Evolutionary conservation across 1,139 yeast species (phyloP).

Genomic region (Pichia sp.): DNA sequence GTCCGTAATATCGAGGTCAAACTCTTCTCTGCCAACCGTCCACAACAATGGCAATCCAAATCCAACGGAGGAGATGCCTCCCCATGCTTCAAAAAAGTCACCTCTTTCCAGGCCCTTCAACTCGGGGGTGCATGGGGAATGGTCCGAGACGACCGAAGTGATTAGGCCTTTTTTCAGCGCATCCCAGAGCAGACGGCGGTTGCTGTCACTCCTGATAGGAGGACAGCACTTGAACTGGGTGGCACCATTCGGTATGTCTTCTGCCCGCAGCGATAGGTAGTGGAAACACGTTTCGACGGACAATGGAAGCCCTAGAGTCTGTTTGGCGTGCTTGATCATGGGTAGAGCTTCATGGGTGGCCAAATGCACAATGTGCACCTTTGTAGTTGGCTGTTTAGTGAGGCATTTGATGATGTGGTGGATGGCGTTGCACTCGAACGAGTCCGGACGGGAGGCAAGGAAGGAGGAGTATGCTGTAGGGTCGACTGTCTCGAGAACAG

Average conservation of each 20-base stretch:
- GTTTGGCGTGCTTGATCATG: slow-evolving; percentile 58
- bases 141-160: slow-evolving; percentile 89
- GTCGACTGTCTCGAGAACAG: slow-evolving; percentile 41
- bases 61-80: slow-evolving; percentile 94
- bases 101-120: slow-evolving; percentile 77
- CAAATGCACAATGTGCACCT: slow-evolving; percentile 82
- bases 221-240: slow-evolving; percentile 94
- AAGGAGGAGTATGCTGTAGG: slow-evolving; percentile 72
- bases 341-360: slow-evolving; percentile 84
- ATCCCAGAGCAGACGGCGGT: slow-evolving; percentile 69
- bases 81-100: slow-evolving; percentile 92
- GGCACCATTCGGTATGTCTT: slow-evolving; percentile 65
- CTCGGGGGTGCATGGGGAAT: slow-evolving; percentile 93
- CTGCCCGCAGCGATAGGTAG: slow-evolving; percentile 72
- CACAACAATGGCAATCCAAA: slow-evolving; percentile 77
- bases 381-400: slow-evolving; percentile 55
- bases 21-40: slow-evolving; percentile 61
- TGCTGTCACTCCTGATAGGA: slow-evolving; percentile 74
- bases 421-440: slow-evolving; percentile 81
- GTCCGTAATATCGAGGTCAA: slow-evolving; percentile 52
- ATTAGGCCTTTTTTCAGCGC: slow-evolving; percentile 64
- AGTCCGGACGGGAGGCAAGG: slow-evolving; percentile 81
- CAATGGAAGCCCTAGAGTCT: slow-evolving; percentile 47
- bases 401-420: slow-evolving; percentile 63
- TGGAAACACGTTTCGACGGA: slow-evolving; percentile 94